Evolutionary conservation across 306 rosid species (phyloP), one percentile per base, ranked within the genome.

Genomic region (Ormosia semicastrata): DNA sequence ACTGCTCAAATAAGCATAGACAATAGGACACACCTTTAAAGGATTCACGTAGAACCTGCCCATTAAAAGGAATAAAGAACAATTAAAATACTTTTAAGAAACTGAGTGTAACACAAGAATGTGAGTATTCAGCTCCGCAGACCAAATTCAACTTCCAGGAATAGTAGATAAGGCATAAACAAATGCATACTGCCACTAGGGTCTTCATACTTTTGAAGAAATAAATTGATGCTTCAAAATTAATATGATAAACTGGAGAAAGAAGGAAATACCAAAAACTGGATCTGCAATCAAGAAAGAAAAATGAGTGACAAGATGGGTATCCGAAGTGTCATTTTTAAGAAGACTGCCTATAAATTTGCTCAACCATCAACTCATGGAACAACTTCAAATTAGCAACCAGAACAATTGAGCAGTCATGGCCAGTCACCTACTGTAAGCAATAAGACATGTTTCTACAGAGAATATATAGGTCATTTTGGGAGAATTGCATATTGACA

Each of bases 21-120:
- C 32, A 81, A 80, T 53, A 33, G 76, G 65, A 85, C 86, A 83
- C 81, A 94, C 97, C 97, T 91, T 85, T 85, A 81, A 89, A 85
- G 81, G 91, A 88, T 82, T 94, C 98, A 86, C 97, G 93, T 47
- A 89, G 70, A 60, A 94, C 92, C 98, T 94, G 95, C 78, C 74
- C 49, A 82, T 60, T 77, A 75, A 89, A 83, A 88, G 54, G 44
- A 84, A 81, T 7, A 47, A 72, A 79, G 76, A 63, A 70, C 36
- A 41, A 70, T 81, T 81, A 81, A 57, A 78, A 84, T 59, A 70
- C 73, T 49, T 62, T 12, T 18, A 80, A 58, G 58, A 39, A 63
- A 71, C 11, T 40, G 46, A 79, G 44, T 63, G 54, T 44, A 76
- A 54, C 44, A 63, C 65, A 68, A 78, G 39, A 73, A 77, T 77